Evolutionary conservation across 1,139 yeast genomes (phyloP).

Genomic region (Pneumocystis carinii): DNA sequence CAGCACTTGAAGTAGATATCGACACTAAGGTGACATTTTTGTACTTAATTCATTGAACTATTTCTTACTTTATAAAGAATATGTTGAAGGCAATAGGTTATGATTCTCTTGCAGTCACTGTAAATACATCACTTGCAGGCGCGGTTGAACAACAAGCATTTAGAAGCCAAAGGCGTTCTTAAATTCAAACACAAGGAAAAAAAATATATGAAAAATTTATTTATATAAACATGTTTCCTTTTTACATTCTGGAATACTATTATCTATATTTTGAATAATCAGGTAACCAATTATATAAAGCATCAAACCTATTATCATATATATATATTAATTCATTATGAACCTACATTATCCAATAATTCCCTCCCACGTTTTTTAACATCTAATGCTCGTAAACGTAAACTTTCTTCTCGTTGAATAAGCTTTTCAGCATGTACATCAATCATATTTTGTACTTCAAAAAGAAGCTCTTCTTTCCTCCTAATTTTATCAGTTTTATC

Average conservation of each 20-base stretch:
- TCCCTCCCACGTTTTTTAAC: neutral
- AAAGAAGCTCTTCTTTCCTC: neutral
- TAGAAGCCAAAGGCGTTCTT: neutral
- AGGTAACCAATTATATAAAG: neutral
- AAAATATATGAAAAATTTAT: neutral
- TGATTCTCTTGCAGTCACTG: constrained; percentile 63
- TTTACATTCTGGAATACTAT: neutral
- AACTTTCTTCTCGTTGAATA: neutral
- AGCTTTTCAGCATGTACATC: neutral
- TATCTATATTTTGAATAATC: neutral
- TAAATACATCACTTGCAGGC: neutral
- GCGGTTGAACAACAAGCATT: neutral
- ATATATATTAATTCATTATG: neutral
- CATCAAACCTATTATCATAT: neutral
- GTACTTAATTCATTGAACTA: neutral
- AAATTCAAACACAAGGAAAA: neutral
- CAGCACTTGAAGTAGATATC: constrained; percentile 93
- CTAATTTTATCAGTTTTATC: neutral
- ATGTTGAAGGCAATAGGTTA: constrained; percentile 93
- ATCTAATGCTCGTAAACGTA: neutral
- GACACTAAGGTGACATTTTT: constrained; percentile 57
- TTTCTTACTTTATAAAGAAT: constrained; percentile 19
- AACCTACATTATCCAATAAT: neutral
- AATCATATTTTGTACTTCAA: neutral
- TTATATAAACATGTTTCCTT: neutral